phyloP scores from a whole-genome alignment of 495 filamentous ascomycete species.

The Aspergillus nidulans region DNA sequence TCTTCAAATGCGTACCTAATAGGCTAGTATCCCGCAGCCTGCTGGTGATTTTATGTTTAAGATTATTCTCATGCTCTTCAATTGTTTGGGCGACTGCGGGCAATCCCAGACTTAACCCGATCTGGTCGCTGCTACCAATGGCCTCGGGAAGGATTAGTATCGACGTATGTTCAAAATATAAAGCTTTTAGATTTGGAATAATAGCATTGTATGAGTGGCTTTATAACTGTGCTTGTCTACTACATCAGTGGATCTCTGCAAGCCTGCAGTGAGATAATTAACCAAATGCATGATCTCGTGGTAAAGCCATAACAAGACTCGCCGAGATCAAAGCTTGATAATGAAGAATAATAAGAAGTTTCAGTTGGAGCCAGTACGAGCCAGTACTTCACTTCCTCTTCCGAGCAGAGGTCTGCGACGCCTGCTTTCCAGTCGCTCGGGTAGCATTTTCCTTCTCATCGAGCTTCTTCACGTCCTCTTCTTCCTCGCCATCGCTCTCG shows the following conservation, averaged over 20 bases:
- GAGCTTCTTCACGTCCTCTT: conserved; percentile 39
- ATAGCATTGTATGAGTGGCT: not conserved
- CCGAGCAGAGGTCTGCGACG: conserved; percentile 30
- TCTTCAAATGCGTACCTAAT: not conserved
- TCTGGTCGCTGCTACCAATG: not conserved
- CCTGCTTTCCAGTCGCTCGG: conserved; percentile 32
- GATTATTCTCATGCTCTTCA: not conserved
- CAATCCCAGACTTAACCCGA: conserved; percentile 2
- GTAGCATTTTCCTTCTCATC: conserved; percentile 23
- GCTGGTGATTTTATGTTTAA: too few species aligned
- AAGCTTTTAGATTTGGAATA: not conserved
- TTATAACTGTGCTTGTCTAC: not conserved
- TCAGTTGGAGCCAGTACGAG: not conserved
- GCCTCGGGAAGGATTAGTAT: too few species aligned
- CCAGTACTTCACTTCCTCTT: conserved; percentile 36
- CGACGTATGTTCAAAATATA: too few species aligned
- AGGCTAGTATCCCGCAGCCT: not conserved
- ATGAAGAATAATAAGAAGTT: not conserved
- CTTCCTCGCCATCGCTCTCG: conserved; percentile 69
- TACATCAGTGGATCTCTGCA: not conserved
- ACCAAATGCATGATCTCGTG: not conserved
- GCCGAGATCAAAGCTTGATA: not conserved
- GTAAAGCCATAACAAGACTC: not conserved
- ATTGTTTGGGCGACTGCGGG: conserved; percentile 1
- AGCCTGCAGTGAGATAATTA: not conserved